Evolutionary conservation across 176 grass and related monocot genomes (phyloP), one percentile per base, ranked within the genome.

Genomic region (Avena eriantha): DNA sequence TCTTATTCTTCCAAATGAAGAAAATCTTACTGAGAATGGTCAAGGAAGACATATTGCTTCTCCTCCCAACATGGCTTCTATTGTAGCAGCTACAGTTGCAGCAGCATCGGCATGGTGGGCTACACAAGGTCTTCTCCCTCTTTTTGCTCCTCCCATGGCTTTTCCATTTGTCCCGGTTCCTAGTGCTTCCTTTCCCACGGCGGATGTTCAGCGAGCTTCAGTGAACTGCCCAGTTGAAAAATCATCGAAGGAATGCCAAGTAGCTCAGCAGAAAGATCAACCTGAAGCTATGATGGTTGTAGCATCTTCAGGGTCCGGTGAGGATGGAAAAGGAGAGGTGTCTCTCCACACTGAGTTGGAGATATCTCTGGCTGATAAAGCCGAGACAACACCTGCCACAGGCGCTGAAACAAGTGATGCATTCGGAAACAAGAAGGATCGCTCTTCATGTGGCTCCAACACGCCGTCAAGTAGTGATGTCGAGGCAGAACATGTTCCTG

Each of bases 21-120:
- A 89, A 88, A 88, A 80, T 81, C 24, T 53, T 78, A 64, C 88
- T 78, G 87, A 85, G 29, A 58, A 83, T 83, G 29, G 76, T 88
- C 87, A 88, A 56, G 87, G 80, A 79, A 90, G 82, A 50, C 80
- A 88, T 60, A 82, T 82, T 47, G 73, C 74, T 2, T 76, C 86
- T 68, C 61, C 88, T 91, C 84, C 90, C 36, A 94, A 78, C 80
- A 67, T 94, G 85, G 87, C 94, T 75, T 88, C 94, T 56, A 80
- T 99, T 61, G 92, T 88, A 65, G 77, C 92, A 87, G 92, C 85
- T 77, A 99, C 97, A 78, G 85, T 99, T 80, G 89, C 92, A 65
- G 97, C 97, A 73, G 97, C 97, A 46, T 90, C 97, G 51, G 94
- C 94, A 80, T 99, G 97, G 97, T 99, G 97, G 97, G 80, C 87